Conservation (phyloP, 345 rosid genomes). For the Syzygium oleosum region DNA sequence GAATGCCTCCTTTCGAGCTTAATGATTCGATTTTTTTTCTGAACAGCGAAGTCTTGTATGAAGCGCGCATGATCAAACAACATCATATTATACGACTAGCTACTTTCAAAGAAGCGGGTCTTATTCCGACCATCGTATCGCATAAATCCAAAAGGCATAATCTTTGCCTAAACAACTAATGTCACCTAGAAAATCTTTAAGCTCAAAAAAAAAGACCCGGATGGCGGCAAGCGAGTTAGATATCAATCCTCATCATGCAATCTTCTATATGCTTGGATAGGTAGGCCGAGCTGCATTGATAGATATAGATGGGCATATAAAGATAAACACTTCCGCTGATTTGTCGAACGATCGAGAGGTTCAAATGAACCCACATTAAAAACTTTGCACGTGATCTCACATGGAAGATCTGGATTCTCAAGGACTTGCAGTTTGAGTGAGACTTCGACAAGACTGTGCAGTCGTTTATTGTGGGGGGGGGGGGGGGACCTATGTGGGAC, state of each 20-base stretch:
- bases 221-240: neutral
- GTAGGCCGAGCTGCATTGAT: neutral
- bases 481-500: neutral
- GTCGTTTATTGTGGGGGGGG: neutral
- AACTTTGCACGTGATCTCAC: neutral
- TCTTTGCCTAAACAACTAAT: neutral
- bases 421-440: neutral
- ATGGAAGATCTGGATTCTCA: neutral
- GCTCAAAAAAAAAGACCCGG: neutral
- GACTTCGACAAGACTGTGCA: neutral
- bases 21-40: neutral
- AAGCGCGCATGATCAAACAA: neutral
- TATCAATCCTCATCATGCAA: neutral
- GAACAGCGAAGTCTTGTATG: rapidly evolving
- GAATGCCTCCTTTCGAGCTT: rapidly evolving
- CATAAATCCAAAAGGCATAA: too few species aligned
- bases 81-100: neutral
- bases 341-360: neutral
- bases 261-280: neutral
- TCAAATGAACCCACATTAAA: neutral
- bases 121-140: too few species aligned
- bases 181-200: neutral
- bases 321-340: neutral
- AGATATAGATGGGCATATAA: neutral
- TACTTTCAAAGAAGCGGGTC: too few species aligned